Base-by-base conservation (phyloP, 2,329 filamentous ascomycete species). In the Acrocalymma vagum region DNA sequence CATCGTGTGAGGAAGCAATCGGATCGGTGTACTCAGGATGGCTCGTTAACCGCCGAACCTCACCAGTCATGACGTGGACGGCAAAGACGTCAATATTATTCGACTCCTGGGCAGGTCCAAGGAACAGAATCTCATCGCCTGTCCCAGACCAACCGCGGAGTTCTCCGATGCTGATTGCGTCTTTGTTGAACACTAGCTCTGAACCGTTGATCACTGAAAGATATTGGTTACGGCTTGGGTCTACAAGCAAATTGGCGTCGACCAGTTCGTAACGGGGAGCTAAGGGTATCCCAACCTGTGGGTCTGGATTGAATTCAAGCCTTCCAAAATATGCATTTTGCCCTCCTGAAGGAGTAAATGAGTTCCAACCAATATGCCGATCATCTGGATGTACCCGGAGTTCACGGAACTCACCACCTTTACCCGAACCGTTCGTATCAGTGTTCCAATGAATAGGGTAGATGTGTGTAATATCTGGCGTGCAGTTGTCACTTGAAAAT, bases 11-110 rank as follows among this genome's bases (percentile, higher is more conserved):
- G 31, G 74, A 58, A 30, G 66, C 62, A 4, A 76, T 45, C 0
- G 72, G 73, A 33, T 77, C 73, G 9, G 55, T 54, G 37, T 77
- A 77, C 21, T 72, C 73, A 1, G 73, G 72, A 42, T 77, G 70
- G 15, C 51, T 62, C 5, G 72, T 77, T 2, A 77, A 53, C 0
- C 73, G 68, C 13, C 72, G 64, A 2, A 76, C 62, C 1, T 36
- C 44, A 9, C 74, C 74, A 1, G 69, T 75, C 2, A 40, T 48
- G 2, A 76, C 34, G 34, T 76, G 51, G 7, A 62, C 63, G 3
- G 72, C 73, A 36, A 69, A 76, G 14, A 75, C 47, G 39, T 77
- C 74, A 42, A 76, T 71, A 36, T 76, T 77, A 51, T 52, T 67
- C 2, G 72, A 71, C 51, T 78, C 74, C 13, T 29, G 29, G 1